These are phyloP conservation scores for Penicillium sp. DNA, from an alignment of 2,329 filamentous ascomycete species.

Conservation along the genomic window DNA sequence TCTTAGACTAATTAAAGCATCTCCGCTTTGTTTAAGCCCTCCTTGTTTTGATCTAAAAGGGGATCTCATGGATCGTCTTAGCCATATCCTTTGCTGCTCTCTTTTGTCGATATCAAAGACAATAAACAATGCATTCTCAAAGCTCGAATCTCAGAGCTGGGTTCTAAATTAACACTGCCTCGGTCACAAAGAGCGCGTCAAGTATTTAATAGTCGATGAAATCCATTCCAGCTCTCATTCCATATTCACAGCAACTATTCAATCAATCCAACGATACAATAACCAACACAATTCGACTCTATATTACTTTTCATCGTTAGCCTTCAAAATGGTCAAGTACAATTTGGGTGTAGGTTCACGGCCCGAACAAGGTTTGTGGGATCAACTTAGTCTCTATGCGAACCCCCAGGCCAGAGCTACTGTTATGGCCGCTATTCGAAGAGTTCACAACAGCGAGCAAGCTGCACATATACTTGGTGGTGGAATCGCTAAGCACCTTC, in stretches of 20 bases:
- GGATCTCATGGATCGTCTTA: no score
- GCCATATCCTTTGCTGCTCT: background rate
- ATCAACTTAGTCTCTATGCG: background rate
- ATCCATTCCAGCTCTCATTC: background rate
- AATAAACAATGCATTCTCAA: background rate
- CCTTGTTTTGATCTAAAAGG: no score
- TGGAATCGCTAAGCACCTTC: background rate
- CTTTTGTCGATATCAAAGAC: background rate
- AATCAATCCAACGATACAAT: background rate
- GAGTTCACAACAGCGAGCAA: background rate
- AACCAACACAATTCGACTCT: background rate
- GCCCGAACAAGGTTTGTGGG: background rate
- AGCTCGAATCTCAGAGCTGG: background rate
- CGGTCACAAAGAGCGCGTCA: background rate
- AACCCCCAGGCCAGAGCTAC: background rate
- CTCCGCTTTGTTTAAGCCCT: no score
- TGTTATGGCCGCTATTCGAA: background rate
- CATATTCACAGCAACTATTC: background rate
- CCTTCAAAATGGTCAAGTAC: background rate
- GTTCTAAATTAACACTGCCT: background rate
- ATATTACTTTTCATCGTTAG: background rate
- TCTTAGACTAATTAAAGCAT: no score
- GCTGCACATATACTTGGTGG: accelerated
- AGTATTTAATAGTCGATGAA: background rate
- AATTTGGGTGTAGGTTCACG: accelerated